Base-by-base conservation (phyloP, 1,284 basidiomycete species). In the Hypsizygus ulmarius region DNA sequence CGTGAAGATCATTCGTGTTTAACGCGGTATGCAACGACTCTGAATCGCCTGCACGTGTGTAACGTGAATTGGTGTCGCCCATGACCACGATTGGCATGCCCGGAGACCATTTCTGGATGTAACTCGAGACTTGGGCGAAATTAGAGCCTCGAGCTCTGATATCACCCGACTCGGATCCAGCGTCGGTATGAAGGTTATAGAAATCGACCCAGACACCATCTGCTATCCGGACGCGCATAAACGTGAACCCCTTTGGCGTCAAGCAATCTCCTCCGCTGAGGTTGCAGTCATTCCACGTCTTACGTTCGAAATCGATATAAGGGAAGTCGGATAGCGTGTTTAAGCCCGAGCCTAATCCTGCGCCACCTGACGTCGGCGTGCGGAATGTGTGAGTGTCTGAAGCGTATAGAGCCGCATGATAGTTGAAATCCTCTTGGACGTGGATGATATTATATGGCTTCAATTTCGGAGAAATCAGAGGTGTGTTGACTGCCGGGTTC, bases 361-460 rank as follows among this genome's bases (percentile, higher is more conserved):
- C 68, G 2, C 63, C 65, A 11, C 67, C 65, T n/a, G 65, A 69
- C 0, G 68, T 70, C 2, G 64, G 53, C 4, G 69, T 70, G 38
- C 69, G 66, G 50, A 59, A 67, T 8, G 63, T 44, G 50, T 71
- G 68, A 21, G 53, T 60, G 51, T 71, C 68, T 16, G 52, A 51
- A 5, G 59, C 64, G 42, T 71, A 70, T 14, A 71, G 56, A 7
- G 57, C 61, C 15, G 64, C 64, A 39, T 71, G 66, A 43, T 64
- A 70, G 46, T 71, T 70, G 61, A 71, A 70, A 47, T 71, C 69
- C 54, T 70, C 69, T 51, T 71, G 64, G 11, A 71, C 68, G 37
- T 71, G 62, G 39, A 71, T 63, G 38, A 71, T 55, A 43, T 63
- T 65, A 51, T 64, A 70, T 1, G 64, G 63, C 15, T 47, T 51